A percentile compares a stretch with the other conserved stretches of the same genome.
phyloP scores from a whole-genome alignment of 768 basidiomycete species.

The Russula sp. region DNA sequence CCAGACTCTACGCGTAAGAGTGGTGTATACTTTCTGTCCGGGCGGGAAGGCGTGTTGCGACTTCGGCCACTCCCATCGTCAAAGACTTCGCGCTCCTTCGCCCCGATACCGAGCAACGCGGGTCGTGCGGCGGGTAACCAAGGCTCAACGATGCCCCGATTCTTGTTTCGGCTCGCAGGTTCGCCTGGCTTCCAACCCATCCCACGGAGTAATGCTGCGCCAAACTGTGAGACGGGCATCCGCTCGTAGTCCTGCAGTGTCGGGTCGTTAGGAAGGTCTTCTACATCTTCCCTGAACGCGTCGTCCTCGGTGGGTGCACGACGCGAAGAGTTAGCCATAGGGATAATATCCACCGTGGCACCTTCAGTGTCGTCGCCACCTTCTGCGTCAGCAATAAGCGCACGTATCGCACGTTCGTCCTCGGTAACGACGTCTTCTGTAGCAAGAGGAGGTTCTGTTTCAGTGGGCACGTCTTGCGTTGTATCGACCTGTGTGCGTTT shows the following conservation, averaged over 20 bases:
- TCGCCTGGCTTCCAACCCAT: slow-evolving; percentile 95
- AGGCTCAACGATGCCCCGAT: slow-evolving; percentile 63
- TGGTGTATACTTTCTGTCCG: slow-evolving; percentile 81
- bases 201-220: slow-evolving; percentile 86
- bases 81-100: slow-evolving; percentile 75
- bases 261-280: slow-evolving; percentile 70
- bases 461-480: slow-evolving; percentile 31
- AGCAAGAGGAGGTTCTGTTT: slow-evolving; percentile 36
- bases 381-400: slow-evolving; percentile 60
- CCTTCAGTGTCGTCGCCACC: slow-evolving; percentile 41
- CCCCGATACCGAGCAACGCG: slow-evolving; percentile 87
- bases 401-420: slow-evolving; percentile 77
- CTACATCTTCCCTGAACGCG: slow-evolving; percentile 80
- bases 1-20: slow-evolving; percentile 62
- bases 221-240: slow-evolving; percentile 90
- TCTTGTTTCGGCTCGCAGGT: slow-evolving; percentile 55
- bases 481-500: slow-evolving; percentile 36
- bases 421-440: slow-evolving; percentile 54
- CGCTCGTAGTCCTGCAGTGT: slow-evolving; percentile 84
- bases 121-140: slow-evolving; percentile 83
- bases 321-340: slow-evolving; percentile 33
- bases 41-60: slow-evolving; percentile 42
- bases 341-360: slow-evolving; percentile 59
- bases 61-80: slow-evolving; percentile 63
- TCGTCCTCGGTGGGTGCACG: slow-evolving; percentile 69